These are phyloP conservation scores for Penicillium tannophilum DNA, from an alignment of 495 filamentous ascomycete species.

Conservation along the genomic window DNA sequence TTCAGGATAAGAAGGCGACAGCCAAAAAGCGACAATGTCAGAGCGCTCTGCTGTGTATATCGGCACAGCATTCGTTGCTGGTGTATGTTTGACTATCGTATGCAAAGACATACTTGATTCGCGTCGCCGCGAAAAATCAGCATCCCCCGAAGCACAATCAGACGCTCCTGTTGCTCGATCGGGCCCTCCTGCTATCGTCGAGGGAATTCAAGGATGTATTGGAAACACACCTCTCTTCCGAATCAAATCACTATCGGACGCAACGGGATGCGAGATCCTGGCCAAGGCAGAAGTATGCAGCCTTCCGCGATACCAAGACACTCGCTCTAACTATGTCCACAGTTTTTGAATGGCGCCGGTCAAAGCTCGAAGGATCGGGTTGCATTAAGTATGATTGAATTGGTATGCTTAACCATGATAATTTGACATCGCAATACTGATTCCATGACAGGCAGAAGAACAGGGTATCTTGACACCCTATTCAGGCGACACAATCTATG, in stretches of 20 bases:
- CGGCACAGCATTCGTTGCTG: constrained; percentile 71
- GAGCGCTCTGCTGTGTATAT: constrained; percentile 49
- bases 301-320: background rate
- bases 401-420: constrained; percentile 42
- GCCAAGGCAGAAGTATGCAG: constrained; percentile 80
- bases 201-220: constrained; percentile 90
- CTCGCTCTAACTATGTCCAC: constrained; percentile 1
- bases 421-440: constrained; percentile 5
- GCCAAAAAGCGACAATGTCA: constrained; percentile 18
- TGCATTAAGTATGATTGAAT: constrained; percentile 82
- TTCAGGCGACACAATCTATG: constrained; percentile 91
- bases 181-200: constrained; percentile 48
- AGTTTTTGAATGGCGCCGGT: constrained; percentile 92
- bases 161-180: constrained; percentile 31
- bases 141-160: constrained; percentile 3
- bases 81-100: constrained; percentile 69
- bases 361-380: constrained; percentile 95
- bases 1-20: background rate
- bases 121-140: constrained; percentile 45
- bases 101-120: constrained; percentile 71
- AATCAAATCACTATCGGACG: constrained; percentile 85
- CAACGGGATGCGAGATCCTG: constrained; percentile 90
- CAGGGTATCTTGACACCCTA: constrained; percentile 74
- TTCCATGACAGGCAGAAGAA: constrained; percentile 64
- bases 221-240: constrained; percentile 90